These are phyloP conservation scores for Apiotrichum veenhuisii DNA, from an alignment of 1,284 basidiomycete genomes.

Conservation along the genomic window DNA sequence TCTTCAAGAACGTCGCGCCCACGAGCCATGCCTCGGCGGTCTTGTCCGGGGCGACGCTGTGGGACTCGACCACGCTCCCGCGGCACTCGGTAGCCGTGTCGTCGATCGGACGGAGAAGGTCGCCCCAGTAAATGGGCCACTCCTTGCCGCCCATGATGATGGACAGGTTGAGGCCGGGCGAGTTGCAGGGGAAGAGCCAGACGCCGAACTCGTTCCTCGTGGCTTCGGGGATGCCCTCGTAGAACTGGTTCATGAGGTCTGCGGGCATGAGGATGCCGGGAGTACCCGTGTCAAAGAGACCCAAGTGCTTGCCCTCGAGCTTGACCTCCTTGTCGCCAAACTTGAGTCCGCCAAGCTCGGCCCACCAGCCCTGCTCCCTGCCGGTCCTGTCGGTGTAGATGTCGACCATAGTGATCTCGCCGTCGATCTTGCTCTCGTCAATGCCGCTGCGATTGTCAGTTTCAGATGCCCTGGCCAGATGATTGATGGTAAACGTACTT, in stretches of 20 bases:
- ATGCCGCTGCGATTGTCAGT: neutral
- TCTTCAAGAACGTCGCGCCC: conserved; percentile 16
- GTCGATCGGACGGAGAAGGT: neutral
- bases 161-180: conserved; percentile 47
- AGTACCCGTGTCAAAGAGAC: neutral
- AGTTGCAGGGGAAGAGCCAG: neutral
- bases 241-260: neutral
- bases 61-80: neutral
- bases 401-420: neutral
- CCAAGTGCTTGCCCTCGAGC: neutral
- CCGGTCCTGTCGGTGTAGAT: neutral
- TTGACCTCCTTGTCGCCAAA: neutral
- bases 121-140: neutral
- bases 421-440: neutral
- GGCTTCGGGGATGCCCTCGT: conserved; percentile 2
- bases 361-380: neutral
- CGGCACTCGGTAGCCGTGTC: neutral
- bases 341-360: neutral
- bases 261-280: neutral
- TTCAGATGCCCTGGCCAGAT: neutral
- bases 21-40: conserved; percentile 5
- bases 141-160: conserved; percentile 58
- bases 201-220: neutral
- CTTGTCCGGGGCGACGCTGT: neutral
- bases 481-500: neutral